Base-by-base conservation (phyloP, 2,329 filamentous ascomycete species). In the Calonectria pseudoreteaudii region DNA sequence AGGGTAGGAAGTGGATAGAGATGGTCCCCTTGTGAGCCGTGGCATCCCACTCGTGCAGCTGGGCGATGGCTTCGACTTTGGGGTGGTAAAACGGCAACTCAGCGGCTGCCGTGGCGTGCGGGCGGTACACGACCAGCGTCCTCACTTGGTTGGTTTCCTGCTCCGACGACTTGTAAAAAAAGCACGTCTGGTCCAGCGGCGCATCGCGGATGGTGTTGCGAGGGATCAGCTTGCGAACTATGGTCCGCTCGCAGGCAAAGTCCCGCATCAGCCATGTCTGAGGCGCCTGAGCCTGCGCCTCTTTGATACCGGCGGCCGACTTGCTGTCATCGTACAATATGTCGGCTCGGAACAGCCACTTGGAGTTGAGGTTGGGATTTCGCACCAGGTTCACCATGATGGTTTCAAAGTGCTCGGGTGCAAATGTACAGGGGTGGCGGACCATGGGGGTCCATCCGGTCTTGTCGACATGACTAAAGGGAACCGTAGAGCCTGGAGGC, bases 1-100 rank as follows among this genome's bases (percentile, higher is more conserved):
- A 93, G 71, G 89, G 89, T 41, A 88, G 84, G 79, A 92, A 93
- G 76, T 93, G 91, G 28, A 93, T 85, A 13, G 92, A 93, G 36
- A 93, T 83, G 14, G 81, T 85, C 30, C 91, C 91, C 41, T 82
- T 81, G 28, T 81, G 81, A 18, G 82, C 79, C n/a, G 80, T 74
- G 5, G 85, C 73, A 66, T 88, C 82, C 89, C 90, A 94, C 44
- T 90, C 90, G 83, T 97, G 94, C 10, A 95, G 86, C 77, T 97
- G 96, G 7, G 93, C 95, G 30, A 98, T 88, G 16, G 91, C 91
- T 66, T 88, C 89, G 28, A 98, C 93, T 67, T 90, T 88, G 28
- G 96, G 96, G 81, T 98, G 96, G 84, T 98, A 98, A 85, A 94
- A 98, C 1, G 96, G 96, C 74, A 97, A 89, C 3, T 93, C 90